Percentiles rank a stretch among this genome's conserved stretches.
phyloP scores from a whole-genome alignment of 345 rosid genomes.

The Carallia brachiata region DNA sequence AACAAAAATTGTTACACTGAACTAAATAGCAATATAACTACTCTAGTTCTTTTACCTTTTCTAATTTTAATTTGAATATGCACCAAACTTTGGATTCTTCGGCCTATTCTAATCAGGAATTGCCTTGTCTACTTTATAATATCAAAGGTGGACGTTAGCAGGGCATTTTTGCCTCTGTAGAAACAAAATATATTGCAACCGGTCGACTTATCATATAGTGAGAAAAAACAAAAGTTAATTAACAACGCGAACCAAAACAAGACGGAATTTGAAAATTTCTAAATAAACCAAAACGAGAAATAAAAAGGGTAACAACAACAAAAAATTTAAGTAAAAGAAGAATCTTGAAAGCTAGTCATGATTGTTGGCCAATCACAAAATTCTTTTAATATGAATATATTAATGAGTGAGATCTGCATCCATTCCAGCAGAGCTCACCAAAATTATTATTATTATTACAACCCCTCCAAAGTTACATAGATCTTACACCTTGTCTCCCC shows the following conservation, averaged over 20 bases:
- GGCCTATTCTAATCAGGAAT: no score
- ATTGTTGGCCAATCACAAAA: constrained; percentile 22
- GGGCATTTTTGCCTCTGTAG: no score
- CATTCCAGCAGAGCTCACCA: constrained; percentile 19
- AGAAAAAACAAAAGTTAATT: no score
- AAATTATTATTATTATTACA: constrained; percentile 26
- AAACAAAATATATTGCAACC: no score
- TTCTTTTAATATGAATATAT: constrained; percentile 23
- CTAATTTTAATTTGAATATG: no score
- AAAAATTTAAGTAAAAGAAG: constrained; percentile 6
- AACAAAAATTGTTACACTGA: no score
- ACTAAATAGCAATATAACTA: no score
- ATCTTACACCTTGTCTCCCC: constrained; percentile 15
- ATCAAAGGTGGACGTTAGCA: no score
- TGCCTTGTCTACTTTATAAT: no score
- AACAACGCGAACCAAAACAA: background rate
- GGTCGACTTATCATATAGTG: no score
- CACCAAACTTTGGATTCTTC: no score
- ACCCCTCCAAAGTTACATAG: background rate
- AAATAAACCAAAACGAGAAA: background rate
- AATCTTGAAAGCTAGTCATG: constrained; percentile 6
- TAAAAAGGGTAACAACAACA: background rate
- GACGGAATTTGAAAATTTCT: background rate
- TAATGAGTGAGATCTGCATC: constrained; percentile 40
- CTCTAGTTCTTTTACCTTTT: no score